A percentile compares a stretch with the other conserved stretches of the same genome.
Conservation (phyloP, 345 rosid genomes). For the Aegle marmelos region DNA sequence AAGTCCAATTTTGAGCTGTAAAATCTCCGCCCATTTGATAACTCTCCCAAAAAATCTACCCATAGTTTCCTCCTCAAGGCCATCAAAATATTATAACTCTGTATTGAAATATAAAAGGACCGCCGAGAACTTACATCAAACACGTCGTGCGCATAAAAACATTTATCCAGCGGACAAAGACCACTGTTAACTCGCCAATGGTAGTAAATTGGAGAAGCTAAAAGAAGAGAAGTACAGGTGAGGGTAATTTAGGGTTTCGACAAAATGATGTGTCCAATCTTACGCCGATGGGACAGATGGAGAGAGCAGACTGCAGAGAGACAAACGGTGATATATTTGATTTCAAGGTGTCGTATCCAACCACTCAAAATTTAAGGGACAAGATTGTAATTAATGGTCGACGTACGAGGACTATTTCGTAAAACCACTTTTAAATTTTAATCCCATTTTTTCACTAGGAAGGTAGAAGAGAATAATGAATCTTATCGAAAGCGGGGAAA, state of each 20-base stretch:
- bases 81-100: constrained; percentile 1
- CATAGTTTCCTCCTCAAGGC: constrained; percentile 31
- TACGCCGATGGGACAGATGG: no score
- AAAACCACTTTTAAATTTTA: no score
- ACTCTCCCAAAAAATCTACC: constrained; percentile 10
- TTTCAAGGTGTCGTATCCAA: no score
- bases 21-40: constrained; percentile 25
- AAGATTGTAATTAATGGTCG: no score
- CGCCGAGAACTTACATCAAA: neutral
- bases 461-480: no score
- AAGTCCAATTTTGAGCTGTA: constrained; percentile 55
- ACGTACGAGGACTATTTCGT: no score
- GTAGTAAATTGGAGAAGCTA: neutral
- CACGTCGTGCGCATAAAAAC: neutral
- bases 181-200: neutral
- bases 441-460: no score
- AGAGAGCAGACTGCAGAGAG: no score
- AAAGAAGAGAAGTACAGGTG: neutral
- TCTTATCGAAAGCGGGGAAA: no score
- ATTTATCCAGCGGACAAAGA: neutral
- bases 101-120: neutral
- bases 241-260: neutral
- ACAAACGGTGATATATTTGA: no score
- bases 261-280: no score
- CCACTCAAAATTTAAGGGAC: no score